Evolutionary conservation across 306 rosid genomes (phyloP), one percentile per base, ranked within the genome.

Genomic region (Ochetophila trinervis): DNA sequence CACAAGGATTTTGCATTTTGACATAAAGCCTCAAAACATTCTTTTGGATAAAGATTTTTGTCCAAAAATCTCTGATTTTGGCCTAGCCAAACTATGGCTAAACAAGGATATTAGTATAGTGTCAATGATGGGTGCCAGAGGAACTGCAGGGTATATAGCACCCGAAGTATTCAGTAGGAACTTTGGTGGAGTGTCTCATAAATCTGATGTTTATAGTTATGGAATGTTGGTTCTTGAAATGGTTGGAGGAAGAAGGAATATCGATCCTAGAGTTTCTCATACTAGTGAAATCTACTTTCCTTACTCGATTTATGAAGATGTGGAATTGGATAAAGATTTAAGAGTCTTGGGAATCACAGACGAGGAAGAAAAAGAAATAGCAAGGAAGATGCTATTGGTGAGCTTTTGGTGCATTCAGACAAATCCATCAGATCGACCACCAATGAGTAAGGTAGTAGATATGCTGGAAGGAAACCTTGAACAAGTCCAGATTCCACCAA

Each of bases 1-100:
- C 45, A 75, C 74, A 5, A 78, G 74, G 44, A 82, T 82, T 44
- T 5, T 82, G 2, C 83, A 82, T 60, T 66, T 82, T n/a, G 86
- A 78, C 67, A 62, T 63, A 45, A 62, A 62, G 53, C 65, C 66
- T 6, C 66, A 44, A 3, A 62, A 62, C 53, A 44, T 62, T 44
- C 54, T 62, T 0, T 45, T 62, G 42, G 56, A 63, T 1, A 63
- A 47, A 47, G 67, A 63, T 9, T 47, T 63, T 24, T 17, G 42
- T 21, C 67, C 67, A 0, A 63, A 63, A 10, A 24, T 47, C 2
- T 17, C 67, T 22, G 67, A 62, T 62, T 62, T 62, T 5, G 67
- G 67, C 12, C 54, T 62, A 0, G 36, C 66, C 36, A 62, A 62
- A 12, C 4, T 62, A 20, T 63, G 67, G 42, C 0, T 23, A 5